Percentiles rank a stretch among this genome's conserved stretches.
Evolutionary conservation across 306 rosid genomes (phyloP).

Genomic region (Geum urbanum): DNA sequence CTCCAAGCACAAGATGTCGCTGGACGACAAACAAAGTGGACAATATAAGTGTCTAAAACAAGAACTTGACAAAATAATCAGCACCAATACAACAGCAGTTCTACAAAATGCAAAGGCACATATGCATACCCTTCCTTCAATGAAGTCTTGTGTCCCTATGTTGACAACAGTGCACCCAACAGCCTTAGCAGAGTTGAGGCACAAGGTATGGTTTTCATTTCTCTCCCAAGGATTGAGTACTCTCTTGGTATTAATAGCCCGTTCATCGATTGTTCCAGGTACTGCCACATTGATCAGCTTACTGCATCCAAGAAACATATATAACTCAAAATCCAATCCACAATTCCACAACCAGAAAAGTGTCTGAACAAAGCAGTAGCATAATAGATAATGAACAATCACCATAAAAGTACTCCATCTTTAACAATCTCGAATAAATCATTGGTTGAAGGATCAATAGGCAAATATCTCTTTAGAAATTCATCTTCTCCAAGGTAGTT

Average conservation of each 20-base stretch:
- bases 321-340: constrained; percentile 4
- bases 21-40: constrained; percentile 40
- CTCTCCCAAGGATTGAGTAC: constrained; percentile 98
- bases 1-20: constrained; percentile 96
- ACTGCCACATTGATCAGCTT: constrained; percentile 97
- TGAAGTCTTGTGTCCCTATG: constrained; percentile 93
- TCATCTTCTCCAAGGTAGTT: constrained; percentile 77
- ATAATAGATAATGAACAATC: constrained; percentile 13
- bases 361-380: not conserved
- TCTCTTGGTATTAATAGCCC: constrained; percentile 83
- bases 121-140: constrained; percentile 91
- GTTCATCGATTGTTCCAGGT: constrained; percentile 89
- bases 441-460: constrained; percentile 80
- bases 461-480: constrained; percentile 71
- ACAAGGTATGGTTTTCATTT: constrained; percentile 92
- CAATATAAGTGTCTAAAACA: not conserved
- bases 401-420: constrained; percentile 98
- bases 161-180: constrained; percentile 97
- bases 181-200: constrained; percentile 98
- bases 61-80: not conserved
- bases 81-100: not conserved
- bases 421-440: constrained; percentile 84
- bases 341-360: not conserved
- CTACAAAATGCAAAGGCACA: constrained; percentile 10
- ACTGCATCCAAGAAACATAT: constrained; percentile 44